Percentiles rank a stretch among this genome's conserved stretches.
Conservation (phyloP, 2,329 filamentous ascomycete species). For the Stemphylium beticola region DNA sequence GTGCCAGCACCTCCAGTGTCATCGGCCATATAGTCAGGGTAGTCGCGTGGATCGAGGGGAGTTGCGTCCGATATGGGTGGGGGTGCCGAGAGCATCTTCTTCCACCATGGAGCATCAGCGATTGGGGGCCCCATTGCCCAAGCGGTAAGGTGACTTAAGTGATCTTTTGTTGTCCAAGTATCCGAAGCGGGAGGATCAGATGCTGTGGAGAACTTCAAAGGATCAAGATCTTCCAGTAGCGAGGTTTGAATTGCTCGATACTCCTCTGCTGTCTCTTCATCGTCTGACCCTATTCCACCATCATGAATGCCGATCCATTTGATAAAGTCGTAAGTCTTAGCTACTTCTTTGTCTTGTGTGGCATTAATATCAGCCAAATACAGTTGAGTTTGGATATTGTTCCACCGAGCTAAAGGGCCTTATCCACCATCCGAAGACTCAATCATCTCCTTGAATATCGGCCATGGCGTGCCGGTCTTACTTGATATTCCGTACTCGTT, state of each 20-base stretch:
- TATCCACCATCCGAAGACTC: not conserved
- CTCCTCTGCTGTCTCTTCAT: not conserved
- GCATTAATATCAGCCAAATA: not conserved
- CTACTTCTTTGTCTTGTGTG: not conserved
- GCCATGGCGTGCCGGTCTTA: not conserved
- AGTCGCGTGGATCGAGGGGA: not conserved
- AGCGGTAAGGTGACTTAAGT: too few species aligned
- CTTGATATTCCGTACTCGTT: not conserved
- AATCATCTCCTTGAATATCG: not conserved
- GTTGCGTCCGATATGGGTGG: not conserved
- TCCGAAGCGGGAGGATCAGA: too few species aligned
- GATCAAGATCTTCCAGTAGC: too few species aligned
- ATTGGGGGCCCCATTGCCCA: not conserved
- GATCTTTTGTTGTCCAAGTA: too few species aligned
- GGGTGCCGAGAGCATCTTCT: not conserved
- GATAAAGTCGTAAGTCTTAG: not conserved
- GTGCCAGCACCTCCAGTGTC: conserved; percentile 9
- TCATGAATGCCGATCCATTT: not conserved
- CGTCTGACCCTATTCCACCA: not conserved
- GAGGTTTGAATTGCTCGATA: not conserved
- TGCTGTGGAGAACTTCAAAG: too few species aligned
- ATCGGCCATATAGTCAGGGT: conserved; percentile 9
- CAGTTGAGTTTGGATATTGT: not conserved
- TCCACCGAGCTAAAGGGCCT: not conserved
- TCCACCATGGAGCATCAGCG: not conserved